Percentiles rank a stretch among this genome's conserved stretches.
Evolutionary conservation across 495 filamentous ascomycete genomes (phyloP).

Genomic region (Penicillium lividum): DNA sequence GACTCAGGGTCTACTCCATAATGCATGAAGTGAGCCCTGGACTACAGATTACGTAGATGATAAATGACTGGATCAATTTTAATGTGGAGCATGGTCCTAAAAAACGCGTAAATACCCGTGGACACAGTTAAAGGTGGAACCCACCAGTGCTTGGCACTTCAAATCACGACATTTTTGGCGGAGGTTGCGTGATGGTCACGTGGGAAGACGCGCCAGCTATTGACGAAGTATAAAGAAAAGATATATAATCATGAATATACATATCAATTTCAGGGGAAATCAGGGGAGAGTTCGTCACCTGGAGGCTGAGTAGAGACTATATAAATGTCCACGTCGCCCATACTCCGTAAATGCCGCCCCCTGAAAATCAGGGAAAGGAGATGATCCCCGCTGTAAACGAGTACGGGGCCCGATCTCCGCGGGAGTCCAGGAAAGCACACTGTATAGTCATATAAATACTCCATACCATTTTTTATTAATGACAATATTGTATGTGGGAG

Average conservation of each 20-base stretch:
- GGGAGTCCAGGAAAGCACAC: not conserved
- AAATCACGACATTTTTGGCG: constrained; percentile 27
- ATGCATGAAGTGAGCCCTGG: not conserved
- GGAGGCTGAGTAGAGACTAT: not conserved
- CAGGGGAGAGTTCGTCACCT: not conserved
- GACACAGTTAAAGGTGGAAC: no score
- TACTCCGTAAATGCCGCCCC: constrained; percentile 23
- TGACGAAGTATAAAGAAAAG: not conserved
- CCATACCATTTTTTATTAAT: no score
- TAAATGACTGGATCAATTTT: no score
- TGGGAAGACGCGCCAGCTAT: constrained; percentile 6
- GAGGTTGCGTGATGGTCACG: constrained; percentile 32
- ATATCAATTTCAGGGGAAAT: not conserved
- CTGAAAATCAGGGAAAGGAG: constrained; percentile 25
- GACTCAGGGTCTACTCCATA: not conserved
- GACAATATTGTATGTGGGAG: no score
- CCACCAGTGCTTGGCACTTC: no score
- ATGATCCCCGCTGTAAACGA: constrained; percentile 26
- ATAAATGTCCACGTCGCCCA: constrained; percentile 1
- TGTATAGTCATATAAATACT: not conserved
- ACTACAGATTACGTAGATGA: not conserved
- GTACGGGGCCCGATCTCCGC: constrained; percentile 15
- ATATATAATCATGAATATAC: not conserved
- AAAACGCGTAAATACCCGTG: no score
- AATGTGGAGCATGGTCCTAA: no score